Base-by-base conservation (phyloP, 2,329 filamentous ascomycete genomes). In the Teratosphaeria zuluensis region DNA sequence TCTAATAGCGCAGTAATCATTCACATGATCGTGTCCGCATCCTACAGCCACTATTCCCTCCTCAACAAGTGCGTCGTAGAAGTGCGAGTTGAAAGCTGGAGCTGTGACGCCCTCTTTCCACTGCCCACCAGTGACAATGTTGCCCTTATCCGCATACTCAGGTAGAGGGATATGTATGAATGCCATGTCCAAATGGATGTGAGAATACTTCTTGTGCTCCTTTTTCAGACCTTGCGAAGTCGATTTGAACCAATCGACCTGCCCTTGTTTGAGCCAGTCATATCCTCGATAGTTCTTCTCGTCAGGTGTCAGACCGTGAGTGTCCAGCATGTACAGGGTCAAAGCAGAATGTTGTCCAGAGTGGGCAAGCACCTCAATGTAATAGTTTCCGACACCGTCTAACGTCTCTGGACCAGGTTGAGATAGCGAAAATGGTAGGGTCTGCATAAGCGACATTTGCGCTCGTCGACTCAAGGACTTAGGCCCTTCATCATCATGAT, bases 91-190 rank as follows among this genome's bases (percentile, higher is more conserved):
- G 73, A 88, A 96, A 0, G 79, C 80, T 0, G 94, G 94, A 0
- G 94, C 92, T 0, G 92, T 97, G 14, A 94, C 88, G 19, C 84
- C 80, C 72, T 99, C 94, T 57, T 82, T 84, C 84, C 86, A 94
- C 30, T 84, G 78, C 9, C 94, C 94, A 19, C 87, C 82, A 32
- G 63, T 59, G 53, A 78, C 76, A 2, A 71, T 66, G 1, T 77
- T 77, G 35, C 87, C 82, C 2, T 82, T 78, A 1, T 86, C 81
- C 46, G 82, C 80, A 69, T 96, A 96, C 72, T 99, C 94, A 0
- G 94, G 92, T 2, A 99, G 78, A 0, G 94, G 94, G 58, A 99
- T 99, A 72, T 99, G 94, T 62, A 99, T 95, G 71, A 99, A 99
- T 0, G 94, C 90, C 73, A 97, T 84, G 70, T 99, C 89, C 82